Evolutionary conservation across 495 filamentous ascomycete genomes (phyloP), one percentile per base, ranked within the genome.

Genomic region (Staphylotrichum longicolle): DNA sequence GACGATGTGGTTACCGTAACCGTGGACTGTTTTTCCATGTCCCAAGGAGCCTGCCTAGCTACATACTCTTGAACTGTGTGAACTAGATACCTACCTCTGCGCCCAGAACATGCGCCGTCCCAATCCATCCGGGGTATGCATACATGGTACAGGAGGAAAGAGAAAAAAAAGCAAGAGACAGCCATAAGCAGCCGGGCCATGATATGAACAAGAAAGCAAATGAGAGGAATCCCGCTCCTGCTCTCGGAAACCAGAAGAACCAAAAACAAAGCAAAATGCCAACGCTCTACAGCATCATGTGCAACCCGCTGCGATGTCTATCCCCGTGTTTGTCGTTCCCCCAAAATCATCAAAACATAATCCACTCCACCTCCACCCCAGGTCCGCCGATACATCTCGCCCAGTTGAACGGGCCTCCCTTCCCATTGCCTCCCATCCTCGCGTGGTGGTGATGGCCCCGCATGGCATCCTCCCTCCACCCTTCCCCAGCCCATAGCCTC

Each of bases 361-460:
- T 92, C 77, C 91, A 94, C 77, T 96, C 91, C 32, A 89, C 90
- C 56, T 90, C 90, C 4, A 83, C 80, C 44, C 76, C 76, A 3
- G 73, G 72, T 10, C 87, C 82, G 66, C 88, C 85, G 78, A 94
- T 93, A 57, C 83, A 88, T 65, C 80, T 84, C 12, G 87, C 83
- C 90, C 90, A 94, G 69, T 86, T 83, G 74, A 94, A 93, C 8
- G 80, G 77, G 15, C 78, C 77, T 12, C 75, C 76, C 34, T 52
- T 55, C 42, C 68, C 58, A 12, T 46, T 48, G 15, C 48, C 60
- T 3, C 12, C 50, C 41, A 54, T 45, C 57, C 51, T 27, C 8
- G 32, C 48, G 1, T 51, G 32, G 4, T 51, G 37, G 2, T 53
- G 57, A 4, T 60, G 57, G 9, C 15, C 52, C 39, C 37, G 62